Percentiles rank a stretch among this genome's conserved stretches.
phyloP scores from a whole-genome alignment of 2,329 filamentous ascomycete genomes.

The Verticillium dahliae region DNA sequence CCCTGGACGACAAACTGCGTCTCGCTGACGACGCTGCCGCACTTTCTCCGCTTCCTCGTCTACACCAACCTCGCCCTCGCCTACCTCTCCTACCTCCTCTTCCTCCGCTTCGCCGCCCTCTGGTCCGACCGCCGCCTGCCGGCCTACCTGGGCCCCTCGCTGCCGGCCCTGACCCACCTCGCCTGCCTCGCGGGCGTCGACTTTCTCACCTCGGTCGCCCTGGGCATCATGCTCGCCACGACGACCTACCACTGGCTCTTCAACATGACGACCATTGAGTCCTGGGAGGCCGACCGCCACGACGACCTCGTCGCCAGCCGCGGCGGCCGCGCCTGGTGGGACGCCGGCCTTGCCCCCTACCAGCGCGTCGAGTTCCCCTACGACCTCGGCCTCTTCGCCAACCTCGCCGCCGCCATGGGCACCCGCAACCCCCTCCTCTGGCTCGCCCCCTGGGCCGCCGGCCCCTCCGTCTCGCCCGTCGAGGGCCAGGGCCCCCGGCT shows the following conservation, averaged over 20 bases:
- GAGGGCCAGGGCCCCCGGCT: conserved; percentile 34
- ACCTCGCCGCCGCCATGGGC: conserved; percentile 72
- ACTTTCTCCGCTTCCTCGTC: conserved; percentile 73
- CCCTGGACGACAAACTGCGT: conserved; percentile 83
- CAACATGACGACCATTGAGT: conserved; percentile 77
- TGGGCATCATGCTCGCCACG: conserved; percentile 59
- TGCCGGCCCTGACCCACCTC: conserved; percentile 52
- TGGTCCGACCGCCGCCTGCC: conserved; percentile 63
- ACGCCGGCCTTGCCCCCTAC: conserved; percentile 33
- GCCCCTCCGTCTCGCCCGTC: conserved; percentile 31
- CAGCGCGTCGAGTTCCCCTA: conserved; percentile 73
- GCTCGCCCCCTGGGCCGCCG: conserved; percentile 60
- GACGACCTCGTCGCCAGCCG: conserved; percentile 46
- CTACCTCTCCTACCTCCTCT: conserved; percentile 54
- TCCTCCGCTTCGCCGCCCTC: conserved; percentile 48
- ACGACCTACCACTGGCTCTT: conserved; percentile 54
- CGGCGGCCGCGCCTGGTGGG: conserved; percentile 36
- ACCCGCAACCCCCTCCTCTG: conserved; percentile 58
- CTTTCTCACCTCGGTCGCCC: conserved; percentile 51
- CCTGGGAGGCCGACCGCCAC: conserved; percentile 65
- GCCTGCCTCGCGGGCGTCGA: conserved; percentile 53
- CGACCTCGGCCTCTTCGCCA: conserved; percentile 68
- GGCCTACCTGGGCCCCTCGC: conserved; percentile 65
- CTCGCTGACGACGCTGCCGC: conserved; percentile 72
- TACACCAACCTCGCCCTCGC: conserved; percentile 63